These are phyloP conservation scores for Pythium diclinum DNA, from an alignment of 352 stramenopile genomes.

Conservation along the genomic window DNA sequence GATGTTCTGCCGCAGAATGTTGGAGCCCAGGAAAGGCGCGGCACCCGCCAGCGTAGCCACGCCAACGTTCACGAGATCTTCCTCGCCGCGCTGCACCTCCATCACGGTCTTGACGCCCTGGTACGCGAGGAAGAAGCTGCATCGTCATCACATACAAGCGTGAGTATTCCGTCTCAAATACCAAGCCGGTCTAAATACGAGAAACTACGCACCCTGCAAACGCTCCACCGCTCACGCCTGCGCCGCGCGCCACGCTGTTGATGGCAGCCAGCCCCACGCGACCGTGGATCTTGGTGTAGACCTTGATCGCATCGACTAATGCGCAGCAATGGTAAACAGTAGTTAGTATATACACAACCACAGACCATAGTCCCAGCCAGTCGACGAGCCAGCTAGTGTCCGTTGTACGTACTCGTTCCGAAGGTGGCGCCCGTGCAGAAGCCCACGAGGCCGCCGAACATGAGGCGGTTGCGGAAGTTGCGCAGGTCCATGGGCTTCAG, in stretches of 20 bases:
- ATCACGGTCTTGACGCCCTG: constrained; percentile 72
- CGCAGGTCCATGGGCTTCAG: constrained; percentile 39
- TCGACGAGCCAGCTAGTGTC: too few relatives aligned
- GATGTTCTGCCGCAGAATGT: constrained; percentile 69
- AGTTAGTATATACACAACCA: background rate
- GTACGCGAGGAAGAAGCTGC: constrained; percentile 77
- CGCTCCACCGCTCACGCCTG: constrained; percentile 50
- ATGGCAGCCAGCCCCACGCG: constrained; percentile 43
- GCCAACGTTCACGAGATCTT: constrained; percentile 58
- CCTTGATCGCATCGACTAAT: constrained; percentile 63
- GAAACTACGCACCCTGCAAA: constrained; percentile 46
- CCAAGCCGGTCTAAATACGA: background rate
- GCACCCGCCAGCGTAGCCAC: constrained; percentile 49
- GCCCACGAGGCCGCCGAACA: constrained; percentile 76
- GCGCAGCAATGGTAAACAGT: background rate
- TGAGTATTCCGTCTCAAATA: background rate
- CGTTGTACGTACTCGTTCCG: constrained; percentile 50
- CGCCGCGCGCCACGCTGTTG: constrained; percentile 43
- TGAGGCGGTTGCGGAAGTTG: constrained; percentile 62
- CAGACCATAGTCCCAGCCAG: background rate
- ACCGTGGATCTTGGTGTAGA: constrained; percentile 57
- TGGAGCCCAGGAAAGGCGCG: constrained; percentile 57
- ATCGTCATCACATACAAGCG: constrained; percentile 5
- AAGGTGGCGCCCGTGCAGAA: constrained; percentile 78
- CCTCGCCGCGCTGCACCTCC: constrained; percentile 48